Conservation (phyloP, 2,329 filamentous ascomycete species). For the Fusarium sp. region DNA sequence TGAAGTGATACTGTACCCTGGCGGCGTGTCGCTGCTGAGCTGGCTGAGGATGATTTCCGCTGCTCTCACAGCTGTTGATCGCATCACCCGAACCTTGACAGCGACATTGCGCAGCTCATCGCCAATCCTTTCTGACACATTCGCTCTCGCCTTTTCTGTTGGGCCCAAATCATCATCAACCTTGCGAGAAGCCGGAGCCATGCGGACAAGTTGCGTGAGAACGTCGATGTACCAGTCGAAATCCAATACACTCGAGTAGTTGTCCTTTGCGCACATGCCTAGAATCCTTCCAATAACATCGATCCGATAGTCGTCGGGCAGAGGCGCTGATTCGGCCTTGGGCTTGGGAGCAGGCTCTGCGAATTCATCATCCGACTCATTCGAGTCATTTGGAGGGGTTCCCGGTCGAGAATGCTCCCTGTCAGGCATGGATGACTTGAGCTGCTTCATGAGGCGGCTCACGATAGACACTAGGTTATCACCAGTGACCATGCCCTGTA, state of each 20-base stretch:
- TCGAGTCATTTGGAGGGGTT: conserved; percentile 57
- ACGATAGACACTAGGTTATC: conserved; percentile 88
- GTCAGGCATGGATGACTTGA: conserved; percentile 70
- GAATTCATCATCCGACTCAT: conserved; percentile 62
- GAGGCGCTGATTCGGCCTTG: conserved; percentile 59
- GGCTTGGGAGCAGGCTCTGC: conserved; percentile 46
- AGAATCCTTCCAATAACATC: conserved; percentile 86
- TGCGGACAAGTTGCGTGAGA: conserved; percentile 82
- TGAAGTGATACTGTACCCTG: conserved; percentile 65
- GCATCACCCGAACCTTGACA: conserved; percentile 87
- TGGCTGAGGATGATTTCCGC: conserved; percentile 78
- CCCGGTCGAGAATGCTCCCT: conserved; percentile 55
- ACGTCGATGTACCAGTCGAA: conserved; percentile 99
- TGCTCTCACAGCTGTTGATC: conserved; percentile 80
- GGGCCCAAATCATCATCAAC: conserved; percentile 51
- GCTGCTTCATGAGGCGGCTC: conserved; percentile 85
- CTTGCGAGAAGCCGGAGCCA: conserved; percentile 64
- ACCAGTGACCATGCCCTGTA: conserved; percentile 90
- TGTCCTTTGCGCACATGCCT: conserved; percentile 88
- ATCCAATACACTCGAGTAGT: conserved; percentile 84
- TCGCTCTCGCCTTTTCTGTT: conserved; percentile 45
- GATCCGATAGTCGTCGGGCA: conserved; percentile 86
- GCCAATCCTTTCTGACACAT: conserved; percentile 77
- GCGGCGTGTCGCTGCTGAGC: conserved; percentile 60
- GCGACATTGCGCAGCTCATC: conserved; percentile 88